Conservation (phyloP, 805 yeast species). For the Candida oleophila region DNA sequence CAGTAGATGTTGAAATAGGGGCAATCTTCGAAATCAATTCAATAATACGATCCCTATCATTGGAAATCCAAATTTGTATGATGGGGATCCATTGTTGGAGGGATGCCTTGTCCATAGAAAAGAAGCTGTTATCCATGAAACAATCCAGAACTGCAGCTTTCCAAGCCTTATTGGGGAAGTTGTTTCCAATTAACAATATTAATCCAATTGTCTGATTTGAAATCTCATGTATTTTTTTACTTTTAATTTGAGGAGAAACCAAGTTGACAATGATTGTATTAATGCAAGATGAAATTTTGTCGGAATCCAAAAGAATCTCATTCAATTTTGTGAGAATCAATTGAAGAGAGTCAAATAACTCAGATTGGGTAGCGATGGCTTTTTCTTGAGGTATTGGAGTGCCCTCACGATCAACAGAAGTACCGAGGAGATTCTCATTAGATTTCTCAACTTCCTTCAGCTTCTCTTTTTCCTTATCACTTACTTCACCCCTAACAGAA, state of each 20-base stretch:
- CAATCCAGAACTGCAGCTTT: constrained; percentile 61
- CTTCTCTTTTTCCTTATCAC: constrained; percentile 1
- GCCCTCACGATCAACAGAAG: not conserved
- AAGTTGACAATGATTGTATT: constrained; percentile 54
- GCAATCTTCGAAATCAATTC: constrained; percentile 46
- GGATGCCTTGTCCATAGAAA: constrained; percentile 32
- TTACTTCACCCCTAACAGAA: constrained; percentile 1
- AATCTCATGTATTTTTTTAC: constrained; percentile 36
- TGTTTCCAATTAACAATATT: constrained; percentile 35
- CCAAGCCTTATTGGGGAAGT: constrained; percentile 55
- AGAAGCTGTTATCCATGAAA: constrained; percentile 60
- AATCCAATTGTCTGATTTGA: constrained; percentile 45
- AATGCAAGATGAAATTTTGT: constrained; percentile 52
- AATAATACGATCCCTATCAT: constrained; percentile 57
- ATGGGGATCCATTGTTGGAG: constrained; percentile 52
- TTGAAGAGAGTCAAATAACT: constrained; percentile 35
- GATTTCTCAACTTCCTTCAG: constrained; percentile 4
- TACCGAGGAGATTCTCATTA: not conserved
- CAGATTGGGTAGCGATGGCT: constrained; percentile 35
- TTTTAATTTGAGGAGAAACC: constrained; percentile 52
- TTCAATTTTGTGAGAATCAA: constrained; percentile 37
- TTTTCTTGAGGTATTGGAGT: constrained; percentile 9
- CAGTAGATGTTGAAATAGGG: constrained; percentile 42
- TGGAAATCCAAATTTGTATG: constrained; percentile 60
- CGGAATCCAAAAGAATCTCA: constrained; percentile 51